Conservation (phyloP, 2,329 filamentous ascomycete genomes). For the Phaeosphaeriaceae sp. region DNA sequence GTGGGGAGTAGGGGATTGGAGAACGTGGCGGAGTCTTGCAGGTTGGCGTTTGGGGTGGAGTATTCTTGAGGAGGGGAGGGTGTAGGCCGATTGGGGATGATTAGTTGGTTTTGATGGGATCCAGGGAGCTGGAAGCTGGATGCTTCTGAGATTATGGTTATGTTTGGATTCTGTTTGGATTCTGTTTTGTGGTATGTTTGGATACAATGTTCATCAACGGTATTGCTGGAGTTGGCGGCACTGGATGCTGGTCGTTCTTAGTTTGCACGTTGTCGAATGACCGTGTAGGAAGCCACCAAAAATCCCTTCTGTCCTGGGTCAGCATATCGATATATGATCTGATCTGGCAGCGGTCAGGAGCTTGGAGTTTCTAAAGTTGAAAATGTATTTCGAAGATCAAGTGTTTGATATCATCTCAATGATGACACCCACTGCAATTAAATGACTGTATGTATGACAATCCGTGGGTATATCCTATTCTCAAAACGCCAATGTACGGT, state of each 20-base stretch:
- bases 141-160: not conserved
- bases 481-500: not conserved
- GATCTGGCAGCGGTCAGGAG: not conserved
- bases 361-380: not conserved
- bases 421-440: not conserved
- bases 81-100: too few species aligned
- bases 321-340: not conserved
- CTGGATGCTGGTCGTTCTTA: too few species aligned
- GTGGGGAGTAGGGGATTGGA: slow-evolving; percentile 11
- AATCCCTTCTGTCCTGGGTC: not conserved
- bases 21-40: slow-evolving; percentile 1
- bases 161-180: not conserved
- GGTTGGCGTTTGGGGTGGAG: slow-evolving; percentile 16
- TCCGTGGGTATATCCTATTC: not conserved
- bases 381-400: not conserved
- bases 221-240: too few species aligned
- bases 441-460: not conserved
- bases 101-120: not conserved
- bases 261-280: too few species aligned
- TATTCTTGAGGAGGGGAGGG: slow-evolving; percentile 16
- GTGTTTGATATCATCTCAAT: not conserved
- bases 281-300: not conserved
- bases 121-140: not conserved
- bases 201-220: not conserved
- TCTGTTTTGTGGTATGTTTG: not conserved